A percentile compares a stretch with the other conserved stretches of the same genome.
Conservation (phyloP, 2,329 filamentous ascomycete species). For the Trichophyton mentagrophytes region DNA sequence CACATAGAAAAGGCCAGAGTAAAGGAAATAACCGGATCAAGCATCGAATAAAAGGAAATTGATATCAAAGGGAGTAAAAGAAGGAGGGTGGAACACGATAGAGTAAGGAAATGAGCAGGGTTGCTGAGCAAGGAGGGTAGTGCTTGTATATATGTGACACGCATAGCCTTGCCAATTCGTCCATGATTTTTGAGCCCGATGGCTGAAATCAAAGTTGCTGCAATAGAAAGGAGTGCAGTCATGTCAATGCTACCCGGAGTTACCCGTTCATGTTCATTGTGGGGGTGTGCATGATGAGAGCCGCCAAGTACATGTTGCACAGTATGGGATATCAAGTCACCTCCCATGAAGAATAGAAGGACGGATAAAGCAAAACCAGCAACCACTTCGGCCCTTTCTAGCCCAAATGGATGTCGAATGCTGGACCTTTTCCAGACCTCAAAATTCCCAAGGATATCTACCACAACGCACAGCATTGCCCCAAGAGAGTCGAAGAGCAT, state of each 20-base stretch:
- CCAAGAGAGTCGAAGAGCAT: slow-evolving; percentile 93
- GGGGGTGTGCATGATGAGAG: slow-evolving; percentile 60
- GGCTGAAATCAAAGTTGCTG: slow-evolving; percentile 72
- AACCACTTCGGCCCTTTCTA: slow-evolving; percentile 85
- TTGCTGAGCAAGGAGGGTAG: slow-evolving; percentile 83
- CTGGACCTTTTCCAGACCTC: slow-evolving; percentile 93
- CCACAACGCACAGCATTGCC: slow-evolving; percentile 77
- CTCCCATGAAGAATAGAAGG: slow-evolving; percentile 90
- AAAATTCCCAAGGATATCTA: slow-evolving; percentile 91
- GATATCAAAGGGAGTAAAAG: slow-evolving; percentile 71
- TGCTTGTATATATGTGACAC: slow-evolving; percentile 66
- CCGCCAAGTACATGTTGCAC: slow-evolving; percentile 83
- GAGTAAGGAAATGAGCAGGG: slow-evolving; percentile 84
- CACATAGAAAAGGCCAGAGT: slow-evolving; percentile 84
- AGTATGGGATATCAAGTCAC: slow-evolving; percentile 88
- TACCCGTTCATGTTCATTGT: slow-evolving; percentile 55
- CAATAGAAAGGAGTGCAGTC: slow-evolving; percentile 67
- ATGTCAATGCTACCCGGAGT: slow-evolving; percentile 67
- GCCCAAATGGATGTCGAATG: slow-evolving; percentile 81
- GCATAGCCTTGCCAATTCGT: slow-evolving; percentile 82
- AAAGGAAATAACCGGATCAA: slow-evolving; percentile 70
- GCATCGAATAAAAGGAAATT: slow-evolving; percentile 65
- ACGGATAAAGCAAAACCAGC: slow-evolving; percentile 94
- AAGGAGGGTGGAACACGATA: slow-evolving; percentile 71
- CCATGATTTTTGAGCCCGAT: slow-evolving; percentile 81